Evolutionary conservation across 2,329 filamentous ascomycete species (phyloP).

Genomic region (Alternaria ventricosa): DNA sequence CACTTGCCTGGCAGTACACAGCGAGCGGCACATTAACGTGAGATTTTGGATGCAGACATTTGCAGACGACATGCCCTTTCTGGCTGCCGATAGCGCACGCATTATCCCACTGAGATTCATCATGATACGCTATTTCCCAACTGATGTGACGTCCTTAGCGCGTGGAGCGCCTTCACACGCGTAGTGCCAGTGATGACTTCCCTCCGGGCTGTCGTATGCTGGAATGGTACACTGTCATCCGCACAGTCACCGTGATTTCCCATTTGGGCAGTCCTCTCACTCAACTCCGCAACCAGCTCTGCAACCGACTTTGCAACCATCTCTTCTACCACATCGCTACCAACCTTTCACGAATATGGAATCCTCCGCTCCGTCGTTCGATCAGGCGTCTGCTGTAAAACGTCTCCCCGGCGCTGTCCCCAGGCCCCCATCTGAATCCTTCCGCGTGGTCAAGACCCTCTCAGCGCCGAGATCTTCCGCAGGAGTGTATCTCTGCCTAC

Average conservation of each 20-base stretch:
- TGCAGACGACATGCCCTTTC: neutral
- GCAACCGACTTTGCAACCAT: neutral
- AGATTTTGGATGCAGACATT: neutral
- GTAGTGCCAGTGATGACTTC: neutral
- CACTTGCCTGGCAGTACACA: neutral
- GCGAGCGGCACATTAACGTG: neutral
- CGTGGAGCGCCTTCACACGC: neutral
- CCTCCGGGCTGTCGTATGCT: neutral
- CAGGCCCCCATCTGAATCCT: conserved; percentile 8
- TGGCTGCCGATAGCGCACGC: neutral
- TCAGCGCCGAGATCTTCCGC: neutral
- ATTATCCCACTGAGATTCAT: neutral
- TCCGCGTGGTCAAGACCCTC: conserved; percentile 10
- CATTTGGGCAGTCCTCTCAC: neutral
- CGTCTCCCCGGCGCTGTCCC: neutral
- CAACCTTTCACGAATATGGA: neutral
- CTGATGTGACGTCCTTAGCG: neutral
- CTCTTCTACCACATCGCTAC: neutral
- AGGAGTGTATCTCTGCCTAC: conserved; percentile 12
- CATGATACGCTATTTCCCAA: neutral
- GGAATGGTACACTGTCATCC: neutral
- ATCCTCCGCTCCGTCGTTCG: neutral
- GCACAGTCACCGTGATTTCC: neutral
- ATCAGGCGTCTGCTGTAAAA: neutral
- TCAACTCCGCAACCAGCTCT: neutral